A percentile compares a stretch with the other conserved stretches of the same genome.
These are phyloP conservation scores for Cadophora malorum DNA, from an alignment of 2,329 filamentous ascomycete genomes.

Conservation along the genomic window DNA sequence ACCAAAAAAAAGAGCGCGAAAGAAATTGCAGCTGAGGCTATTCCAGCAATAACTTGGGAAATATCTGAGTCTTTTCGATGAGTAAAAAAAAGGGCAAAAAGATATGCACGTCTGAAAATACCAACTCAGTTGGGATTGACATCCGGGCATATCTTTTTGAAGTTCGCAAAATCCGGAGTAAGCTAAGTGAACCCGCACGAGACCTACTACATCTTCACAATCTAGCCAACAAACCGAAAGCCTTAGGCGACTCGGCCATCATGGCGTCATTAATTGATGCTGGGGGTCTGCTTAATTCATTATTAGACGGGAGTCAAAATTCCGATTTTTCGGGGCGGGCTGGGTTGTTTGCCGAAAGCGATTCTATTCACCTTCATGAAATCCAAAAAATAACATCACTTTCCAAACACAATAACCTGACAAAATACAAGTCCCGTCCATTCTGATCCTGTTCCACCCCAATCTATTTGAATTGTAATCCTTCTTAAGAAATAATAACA, in stretches of 20 bases:
- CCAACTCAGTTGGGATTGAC: background rate
- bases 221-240: background rate
- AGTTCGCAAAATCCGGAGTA: background rate
- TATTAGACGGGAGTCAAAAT: background rate
- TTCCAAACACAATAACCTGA: too few relatives aligned
- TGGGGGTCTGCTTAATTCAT: background rate
- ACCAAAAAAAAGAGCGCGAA: too few relatives aligned
- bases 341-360: too few relatives aligned
- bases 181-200: background rate
- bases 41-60: too few relatives aligned
- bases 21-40: too few relatives aligned
- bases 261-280: background rate
- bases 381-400: too few relatives aligned
- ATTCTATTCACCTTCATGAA: background rate
- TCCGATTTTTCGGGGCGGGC: too few relatives aligned
- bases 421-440: too few relatives aligned
- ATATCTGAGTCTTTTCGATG: too few relatives aligned
- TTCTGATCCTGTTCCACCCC: too few relatives aligned
- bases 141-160: background rate
- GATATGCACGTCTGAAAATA: background rate
- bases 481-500: background rate
- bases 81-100: background rate
- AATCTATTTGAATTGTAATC: too few relatives aligned
- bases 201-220: background rate
- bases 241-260: background rate